Conservation (phyloP, 2,329 filamentous ascomycete genomes). For the Exophiala viscosa region DNA sequence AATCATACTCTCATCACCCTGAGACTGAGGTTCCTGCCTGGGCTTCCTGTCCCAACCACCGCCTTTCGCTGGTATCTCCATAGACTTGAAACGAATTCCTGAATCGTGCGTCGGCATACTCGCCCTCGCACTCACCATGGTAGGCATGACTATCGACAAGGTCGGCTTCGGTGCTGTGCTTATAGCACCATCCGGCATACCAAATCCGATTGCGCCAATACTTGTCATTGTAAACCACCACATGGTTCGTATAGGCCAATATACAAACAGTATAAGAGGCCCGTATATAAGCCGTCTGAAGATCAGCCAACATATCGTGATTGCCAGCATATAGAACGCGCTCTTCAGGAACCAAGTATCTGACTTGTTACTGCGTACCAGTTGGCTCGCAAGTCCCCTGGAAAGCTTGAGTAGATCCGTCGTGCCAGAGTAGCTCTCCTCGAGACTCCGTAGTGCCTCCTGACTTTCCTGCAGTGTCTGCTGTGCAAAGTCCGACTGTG, state of each 20-base stretch:
- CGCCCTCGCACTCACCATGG: conserved; percentile 5
- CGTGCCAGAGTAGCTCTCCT: conserved; percentile 75
- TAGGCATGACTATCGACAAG: conserved; percentile 17
- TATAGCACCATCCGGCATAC: conserved; percentile 5
- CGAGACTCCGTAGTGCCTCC: conserved; percentile 72
- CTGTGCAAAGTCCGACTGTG: conserved; percentile 82
- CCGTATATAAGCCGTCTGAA: conserved; percentile 84
- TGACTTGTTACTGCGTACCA: conserved; percentile 85
- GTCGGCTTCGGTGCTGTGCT: conserved; percentile 9
- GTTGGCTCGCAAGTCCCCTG: conserved; percentile 68
- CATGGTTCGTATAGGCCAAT: conserved; percentile 69
- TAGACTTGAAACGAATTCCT: conserved; percentile 13
- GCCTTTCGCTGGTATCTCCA: conserved; percentile 31
- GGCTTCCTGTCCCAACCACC: conserved; percentile 43
- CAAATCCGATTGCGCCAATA: conserved; percentile 35
- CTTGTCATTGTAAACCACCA: conserved; percentile 58
- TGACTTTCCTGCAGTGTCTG: conserved; percentile 68
- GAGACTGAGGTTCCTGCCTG: conserved; percentile 23
- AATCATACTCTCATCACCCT: conserved; percentile 35
- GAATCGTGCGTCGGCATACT: conserved; percentile 17
- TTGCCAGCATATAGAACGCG: conserved; percentile 74
- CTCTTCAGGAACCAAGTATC: conserved; percentile 98
- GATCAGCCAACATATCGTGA: conserved; percentile 77
- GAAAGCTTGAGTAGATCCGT: conserved; percentile 73
- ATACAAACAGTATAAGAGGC: conserved; percentile 83